A percentile compares a stretch with the other conserved stretches of the same genome.
These are phyloP conservation scores for Hygrocybe punicea DNA, from an alignment of 768 basidiomycete genomes.

Conservation along the genomic window DNA sequence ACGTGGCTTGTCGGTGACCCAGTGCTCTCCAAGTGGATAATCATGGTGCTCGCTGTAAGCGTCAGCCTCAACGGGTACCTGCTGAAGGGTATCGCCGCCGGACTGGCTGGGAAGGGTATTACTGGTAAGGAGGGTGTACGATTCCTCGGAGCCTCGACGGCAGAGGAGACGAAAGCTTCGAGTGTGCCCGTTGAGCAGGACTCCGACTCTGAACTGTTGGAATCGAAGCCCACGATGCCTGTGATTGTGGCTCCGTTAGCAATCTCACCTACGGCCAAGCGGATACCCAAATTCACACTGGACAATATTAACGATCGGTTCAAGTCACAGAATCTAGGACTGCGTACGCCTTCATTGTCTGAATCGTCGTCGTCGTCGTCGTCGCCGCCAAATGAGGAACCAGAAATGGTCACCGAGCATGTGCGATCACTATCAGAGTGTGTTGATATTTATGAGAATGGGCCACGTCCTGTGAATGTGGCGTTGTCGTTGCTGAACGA, in stretches of 20 bases:
- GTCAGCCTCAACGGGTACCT: slow-evolving; percentile 91
- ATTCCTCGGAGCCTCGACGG: slow-evolving; percentile 17
- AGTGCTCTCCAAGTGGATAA: slow-evolving; percentile 91
- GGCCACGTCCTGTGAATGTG: slow-evolving; percentile 56
- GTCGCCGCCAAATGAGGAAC: neutral
- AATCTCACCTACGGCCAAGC: slow-evolving; percentile 13
- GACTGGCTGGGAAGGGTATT: slow-evolving; percentile 34
- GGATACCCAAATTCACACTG: slow-evolving; percentile 46
- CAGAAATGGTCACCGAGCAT: neutral
- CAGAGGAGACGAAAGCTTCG: slow-evolving; percentile 16
- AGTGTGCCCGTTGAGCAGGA: slow-evolving; percentile 15
- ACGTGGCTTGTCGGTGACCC: slow-evolving; percentile 91
- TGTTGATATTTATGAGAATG: slow-evolving; percentile 74
- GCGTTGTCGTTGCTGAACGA: slow-evolving; percentile 69
- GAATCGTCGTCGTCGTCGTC: neutral
- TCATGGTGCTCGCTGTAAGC: slow-evolving; percentile 78
- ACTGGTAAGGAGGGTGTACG: slow-evolving; percentile 22
- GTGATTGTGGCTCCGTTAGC: neutral
- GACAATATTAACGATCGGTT: slow-evolving; percentile 56
- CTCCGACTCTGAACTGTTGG: slow-evolving; percentile 7
- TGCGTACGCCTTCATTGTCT: slow-evolving; percentile 5
- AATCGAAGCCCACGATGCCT: neutral
- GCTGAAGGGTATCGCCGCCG: slow-evolving; percentile 78
- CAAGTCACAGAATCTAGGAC: slow-evolving; percentile 33
- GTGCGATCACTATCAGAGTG: slow-evolving; percentile 69